These are phyloP conservation scores for Cyphellophora attinorum DNA, from an alignment of 2,329 filamentous ascomycete species.

Conservation along the genomic window DNA sequence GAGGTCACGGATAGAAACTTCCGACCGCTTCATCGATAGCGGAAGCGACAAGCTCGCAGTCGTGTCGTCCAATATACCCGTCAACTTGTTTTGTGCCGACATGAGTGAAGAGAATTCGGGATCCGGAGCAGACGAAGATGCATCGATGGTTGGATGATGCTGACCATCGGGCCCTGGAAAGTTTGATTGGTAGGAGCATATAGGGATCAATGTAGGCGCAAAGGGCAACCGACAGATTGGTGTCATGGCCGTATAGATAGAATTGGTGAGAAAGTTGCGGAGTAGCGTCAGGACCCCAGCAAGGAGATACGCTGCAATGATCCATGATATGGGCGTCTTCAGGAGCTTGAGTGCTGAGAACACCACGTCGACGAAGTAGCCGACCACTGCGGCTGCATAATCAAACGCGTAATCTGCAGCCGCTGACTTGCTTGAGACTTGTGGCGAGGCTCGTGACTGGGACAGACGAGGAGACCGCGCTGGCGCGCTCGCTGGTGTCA, in stretches of 20 bases:
- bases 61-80: slow-evolving; percentile 61
- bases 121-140: slow-evolving; percentile 20
- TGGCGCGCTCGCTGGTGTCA: too few species aligned
- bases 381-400: slow-evolving; percentile 4
- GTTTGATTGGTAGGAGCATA: slow-evolving; percentile 37
- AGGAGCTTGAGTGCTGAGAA: slow-evolving; percentile 48
- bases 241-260: slow-evolving; percentile 52
- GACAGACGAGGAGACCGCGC: slow-evolving; percentile 1
- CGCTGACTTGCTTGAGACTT: slow-evolving; percentile 4
- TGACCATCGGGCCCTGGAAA: slow-evolving; percentile 1
- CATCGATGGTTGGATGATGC: slow-evolving; percentile 13
- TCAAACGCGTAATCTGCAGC: slow-evolving; percentile 5
- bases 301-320: slow-evolving; percentile 53
- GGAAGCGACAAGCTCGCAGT: slow-evolving; percentile 59
- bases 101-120: slow-evolving; percentile 69
- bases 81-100: slow-evolving; percentile 64
- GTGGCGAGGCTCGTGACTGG: background rate
- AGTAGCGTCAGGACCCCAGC: slow-evolving; percentile 50
- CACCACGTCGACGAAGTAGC: slow-evolving; percentile 13
- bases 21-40: slow-evolving; percentile 68
- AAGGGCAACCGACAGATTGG: slow-evolving; percentile 64
- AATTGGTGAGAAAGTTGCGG: slow-evolving; percentile 53
- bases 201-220: slow-evolving; percentile 52
- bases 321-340: slow-evolving; percentile 54
- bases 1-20: slow-evolving; percentile 64